A percentile compares a stretch with the other conserved stretches of the same genome.
Conservation (phyloP, 768 basidiomycete species). For the Trametes meyenii region DNA sequence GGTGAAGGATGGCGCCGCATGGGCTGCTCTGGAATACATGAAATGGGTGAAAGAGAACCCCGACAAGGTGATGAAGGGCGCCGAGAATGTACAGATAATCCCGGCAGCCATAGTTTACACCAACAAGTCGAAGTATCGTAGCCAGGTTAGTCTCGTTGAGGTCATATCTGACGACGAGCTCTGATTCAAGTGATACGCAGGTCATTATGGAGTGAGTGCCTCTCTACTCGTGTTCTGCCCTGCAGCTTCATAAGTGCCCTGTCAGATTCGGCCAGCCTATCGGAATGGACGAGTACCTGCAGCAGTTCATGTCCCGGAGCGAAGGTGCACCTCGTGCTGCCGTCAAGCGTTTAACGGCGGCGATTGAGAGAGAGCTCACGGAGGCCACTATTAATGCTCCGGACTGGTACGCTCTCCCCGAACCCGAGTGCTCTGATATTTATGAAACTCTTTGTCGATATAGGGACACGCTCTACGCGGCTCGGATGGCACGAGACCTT, state of each 20-base stretch:
- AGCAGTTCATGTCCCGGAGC: constrained; percentile 70
- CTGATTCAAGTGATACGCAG: constrained; percentile 38
- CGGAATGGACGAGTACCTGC: constrained; percentile 68
- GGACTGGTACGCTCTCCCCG: constrained; percentile 73
- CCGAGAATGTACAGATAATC: constrained; percentile 63
- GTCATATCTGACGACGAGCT: constrained; percentile 5
- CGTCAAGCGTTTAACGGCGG: constrained; percentile 83
- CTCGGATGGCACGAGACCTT: constrained; percentile 90
- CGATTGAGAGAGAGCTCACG: constrained; percentile 70
- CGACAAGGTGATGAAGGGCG: constrained; percentile 37
- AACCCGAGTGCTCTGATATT: not conserved
- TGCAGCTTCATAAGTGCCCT: not conserved
- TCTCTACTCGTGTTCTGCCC: not conserved
- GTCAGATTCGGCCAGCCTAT: constrained; percentile 84
- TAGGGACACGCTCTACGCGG: constrained; percentile 90
- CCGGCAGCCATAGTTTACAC: constrained; percentile 93
- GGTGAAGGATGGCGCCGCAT: constrained; percentile 91
- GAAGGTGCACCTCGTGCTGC: constrained; percentile 75
- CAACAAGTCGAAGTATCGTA: constrained; percentile 94
- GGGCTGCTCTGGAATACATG: constrained; percentile 92
- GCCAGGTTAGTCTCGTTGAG: constrained; percentile 58
- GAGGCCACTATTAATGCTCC: constrained; percentile 88
- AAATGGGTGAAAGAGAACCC: constrained; percentile 72
- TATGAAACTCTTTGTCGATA: not conserved
- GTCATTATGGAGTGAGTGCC: constrained; percentile 70